Base-by-base conservation (phyloP, 2,329 filamentous ascomycete genomes). In the Ceratocystis colombiana region DNA sequence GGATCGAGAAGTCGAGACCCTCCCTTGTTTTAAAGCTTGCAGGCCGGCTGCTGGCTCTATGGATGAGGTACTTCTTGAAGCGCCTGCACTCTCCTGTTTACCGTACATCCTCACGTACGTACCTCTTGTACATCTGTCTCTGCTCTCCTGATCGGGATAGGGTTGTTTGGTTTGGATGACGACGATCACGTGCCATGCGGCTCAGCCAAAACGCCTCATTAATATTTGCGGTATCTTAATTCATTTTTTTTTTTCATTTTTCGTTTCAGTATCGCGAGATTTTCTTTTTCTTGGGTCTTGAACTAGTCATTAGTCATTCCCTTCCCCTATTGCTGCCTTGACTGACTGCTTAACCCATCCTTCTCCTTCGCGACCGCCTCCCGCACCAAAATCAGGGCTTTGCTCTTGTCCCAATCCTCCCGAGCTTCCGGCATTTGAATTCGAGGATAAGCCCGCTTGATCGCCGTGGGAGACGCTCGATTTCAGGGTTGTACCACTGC, bases 381-480 rank as follows among this genome's bases (percentile, higher is more conserved):
- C 25, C 30, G 28, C 62, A 33, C 46, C 5, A 65, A 57, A 62
- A 53, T 28, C 48, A 37, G 10, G 37, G 37, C 37, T 37, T 12
- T 41, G 37, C 37, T 33, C n/a, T 46, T 46, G 44, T 46, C 41
- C 10, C 37, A 62, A 64, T 61, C 65, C 65, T 64, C 41, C 65
- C 65, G 50, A 64, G 61, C 61, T 64, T 67, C 61, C 65, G 53
- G 65, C 44, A 37, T 50, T 61, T 25, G n/a, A 17, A 25, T 50
- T 61, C 17, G n/a, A 17, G 44, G 10, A 20, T 12, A 15, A 25
- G 17, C 33, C 50, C 22, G 48, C 33, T 44, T 41, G 46, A 37
- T 57, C n/a, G 46, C 17, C 46, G 46, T 25, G 10, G 46, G 46
- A 20, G 46, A 50, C 46, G 20, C n/a, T 37, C 33, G 8, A 10